Percentiles rank a stretch among this genome's conserved stretches.
Conservation (phyloP, 2,329 filamentous ascomycete species). For the Colletotrichum orchidophilum region DNA sequence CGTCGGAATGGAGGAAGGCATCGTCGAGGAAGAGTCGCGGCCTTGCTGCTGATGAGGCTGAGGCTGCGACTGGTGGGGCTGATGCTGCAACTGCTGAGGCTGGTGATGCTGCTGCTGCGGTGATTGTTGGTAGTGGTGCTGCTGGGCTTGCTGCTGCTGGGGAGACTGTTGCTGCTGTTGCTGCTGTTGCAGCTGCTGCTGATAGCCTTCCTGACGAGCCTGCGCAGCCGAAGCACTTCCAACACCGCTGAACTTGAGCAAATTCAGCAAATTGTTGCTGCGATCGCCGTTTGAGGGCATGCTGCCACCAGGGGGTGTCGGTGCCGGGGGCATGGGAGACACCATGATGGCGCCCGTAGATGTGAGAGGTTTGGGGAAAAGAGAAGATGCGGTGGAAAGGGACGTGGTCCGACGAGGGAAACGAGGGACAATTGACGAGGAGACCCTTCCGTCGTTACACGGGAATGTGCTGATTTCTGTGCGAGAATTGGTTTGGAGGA, state of each 20-base stretch:
- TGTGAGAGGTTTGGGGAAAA: neutral
- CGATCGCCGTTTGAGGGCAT: constrained; percentile 55
- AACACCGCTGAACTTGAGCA: constrained; percentile 67
- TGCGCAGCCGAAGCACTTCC: constrained; percentile 34
- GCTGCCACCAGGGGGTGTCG: constrained; percentile 54
- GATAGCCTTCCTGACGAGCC: constrained; percentile 35
- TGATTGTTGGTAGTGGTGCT: constrained; percentile 24
- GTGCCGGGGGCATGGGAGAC: constrained; percentile 57
- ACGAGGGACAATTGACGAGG: constrained; percentile 28
- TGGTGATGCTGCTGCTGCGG: constrained; percentile 34
- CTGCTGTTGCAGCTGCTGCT: constrained; percentile 47
- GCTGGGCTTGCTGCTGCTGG: constrained; percentile 16
- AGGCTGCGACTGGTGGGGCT: constrained; percentile 36
- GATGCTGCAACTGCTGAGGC: constrained; percentile 31
- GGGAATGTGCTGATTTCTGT: neutral
- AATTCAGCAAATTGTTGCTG: constrained; percentile 65
- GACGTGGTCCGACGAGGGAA: constrained; percentile 26
- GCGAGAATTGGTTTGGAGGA: neutral
- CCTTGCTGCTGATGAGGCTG: constrained; percentile 36
- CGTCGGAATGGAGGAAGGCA: constrained; percentile 44
- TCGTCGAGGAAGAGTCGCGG: constrained; percentile 38
- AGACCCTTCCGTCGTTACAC: constrained; percentile 31
- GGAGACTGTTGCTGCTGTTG: constrained; percentile 40
- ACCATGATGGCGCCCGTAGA: constrained; percentile 43
- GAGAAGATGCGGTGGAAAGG: constrained; percentile 6